These are phyloP conservation scores for Pestalotiopsis sp. DNA, from an alignment of 2,329 filamentous ascomycete species.

Conservation along the genomic window DNA sequence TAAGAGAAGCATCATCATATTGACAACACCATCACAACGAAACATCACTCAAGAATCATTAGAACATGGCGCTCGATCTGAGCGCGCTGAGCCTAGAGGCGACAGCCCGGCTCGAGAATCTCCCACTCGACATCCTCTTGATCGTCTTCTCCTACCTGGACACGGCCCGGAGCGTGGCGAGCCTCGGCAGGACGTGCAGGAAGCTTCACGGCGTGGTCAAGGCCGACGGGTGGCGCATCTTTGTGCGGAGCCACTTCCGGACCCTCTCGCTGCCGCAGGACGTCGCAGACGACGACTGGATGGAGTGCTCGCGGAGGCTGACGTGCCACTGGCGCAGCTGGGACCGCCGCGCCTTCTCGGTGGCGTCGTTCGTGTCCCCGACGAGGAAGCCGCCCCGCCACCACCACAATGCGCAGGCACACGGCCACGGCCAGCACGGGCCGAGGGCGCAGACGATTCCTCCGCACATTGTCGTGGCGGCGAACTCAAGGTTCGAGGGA, in stretches of 20 bases:
- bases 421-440: not conserved
- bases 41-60: not conserved
- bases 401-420: not conserved
- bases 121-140: constrained; percentile 54
- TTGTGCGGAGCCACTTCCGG: constrained; percentile 47
- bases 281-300: constrained; percentile 33
- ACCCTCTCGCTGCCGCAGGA: constrained; percentile 36
- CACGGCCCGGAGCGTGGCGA: constrained; percentile 49
- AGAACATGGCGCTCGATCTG: constrained; percentile 14
- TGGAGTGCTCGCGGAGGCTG: constrained; percentile 43
- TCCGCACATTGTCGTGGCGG: constrained; percentile 53
- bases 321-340: constrained; percentile 56
- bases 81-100: constrained; percentile 17
- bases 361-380: constrained; percentile 24
- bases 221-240: constrained; percentile 51
- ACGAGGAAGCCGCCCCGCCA: constrained; percentile 21
- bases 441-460: constrained; percentile 35
- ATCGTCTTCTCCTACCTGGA: constrained; percentile 50
- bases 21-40: not conserved
- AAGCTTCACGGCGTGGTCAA: constrained; percentile 40
- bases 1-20: not conserved
- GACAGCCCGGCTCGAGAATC: constrained; percentile 37
- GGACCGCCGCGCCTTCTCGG: constrained; percentile 47
- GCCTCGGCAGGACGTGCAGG: constrained; percentile 41
- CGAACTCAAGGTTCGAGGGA: constrained; percentile 36